A percentile compares a stretch with the other conserved stretches of the same genome.
Evolutionary conservation across 805 yeast species (phyloP).

Genomic region (Lachancea kluyveri): DNA sequence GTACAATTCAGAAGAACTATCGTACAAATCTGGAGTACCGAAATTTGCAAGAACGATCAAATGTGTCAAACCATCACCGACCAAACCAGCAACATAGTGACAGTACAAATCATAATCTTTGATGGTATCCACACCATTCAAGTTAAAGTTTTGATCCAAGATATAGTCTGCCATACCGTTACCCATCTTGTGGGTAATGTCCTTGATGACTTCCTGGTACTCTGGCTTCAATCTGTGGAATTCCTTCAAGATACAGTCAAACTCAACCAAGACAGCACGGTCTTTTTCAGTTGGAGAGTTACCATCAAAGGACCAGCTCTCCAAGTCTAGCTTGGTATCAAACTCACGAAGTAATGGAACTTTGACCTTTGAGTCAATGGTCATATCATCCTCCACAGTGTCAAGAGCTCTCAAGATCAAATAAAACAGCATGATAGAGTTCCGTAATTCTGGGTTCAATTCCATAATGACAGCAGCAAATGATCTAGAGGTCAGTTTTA

Average conservation of each 20-base stretch:
- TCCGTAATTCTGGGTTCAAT: conserved; percentile 81
- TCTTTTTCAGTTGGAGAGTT: conserved; percentile 75
- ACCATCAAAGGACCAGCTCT: conserved; percentile 79
- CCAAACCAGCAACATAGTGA: conserved; percentile 95
- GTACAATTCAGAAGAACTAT: conserved; percentile 51
- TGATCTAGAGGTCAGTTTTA: conserved; percentile 74
- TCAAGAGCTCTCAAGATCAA: conserved; percentile 84
- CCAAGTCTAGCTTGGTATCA: conserved; percentile 50
- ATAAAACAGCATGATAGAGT: conserved; percentile 78
- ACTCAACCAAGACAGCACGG: conserved; percentile 72
- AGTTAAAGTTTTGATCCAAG: conserved; percentile 67
- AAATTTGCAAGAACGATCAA: conserved; percentile 72
- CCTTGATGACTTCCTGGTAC: conserved; percentile 73
- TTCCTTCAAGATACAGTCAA: conserved; percentile 61
- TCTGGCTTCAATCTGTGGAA: conserved; percentile 66
- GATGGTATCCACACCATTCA: conserved; percentile 70
- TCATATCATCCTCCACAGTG: conserved; percentile 95
- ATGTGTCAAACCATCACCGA: conserved; percentile 91
- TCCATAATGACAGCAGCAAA: conserved; percentile 92
- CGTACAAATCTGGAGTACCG: conserved; percentile 45
- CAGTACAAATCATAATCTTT: conserved; percentile 87
- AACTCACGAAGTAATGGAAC: conserved; percentile 69
- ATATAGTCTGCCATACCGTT: conserved; percentile 97
- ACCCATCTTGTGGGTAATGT: conserved; percentile 84
- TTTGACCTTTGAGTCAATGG: conserved; percentile 64